Percentiles rank a stretch among this genome's conserved stretches.
phyloP scores from a whole-genome alignment of 2,329 filamentous ascomycete genomes.

The Aspergillus sergii region DNA sequence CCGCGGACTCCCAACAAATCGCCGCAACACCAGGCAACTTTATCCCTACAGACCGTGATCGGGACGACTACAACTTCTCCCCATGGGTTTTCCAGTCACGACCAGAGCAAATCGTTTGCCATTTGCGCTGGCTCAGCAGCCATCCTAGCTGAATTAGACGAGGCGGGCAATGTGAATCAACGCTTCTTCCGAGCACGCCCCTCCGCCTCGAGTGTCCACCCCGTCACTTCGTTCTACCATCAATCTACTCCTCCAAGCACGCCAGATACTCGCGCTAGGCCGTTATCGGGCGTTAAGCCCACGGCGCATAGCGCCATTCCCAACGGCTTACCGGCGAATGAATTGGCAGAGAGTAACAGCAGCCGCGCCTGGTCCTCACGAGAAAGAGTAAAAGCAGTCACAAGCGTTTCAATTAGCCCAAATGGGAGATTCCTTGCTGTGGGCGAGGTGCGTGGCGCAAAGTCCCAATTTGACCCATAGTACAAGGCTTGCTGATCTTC shows the following conservation, averaged over 20 bases:
- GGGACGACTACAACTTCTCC: slow-evolving; percentile 85
- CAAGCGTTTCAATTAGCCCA: slow-evolving; percentile 83
- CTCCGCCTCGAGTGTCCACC: slow-evolving; percentile 66
- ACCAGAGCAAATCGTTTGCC: slow-evolving; percentile 72
- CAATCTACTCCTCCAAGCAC: slow-evolving; percentile 60
- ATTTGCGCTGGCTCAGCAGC: slow-evolving; percentile 92
- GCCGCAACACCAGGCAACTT: slow-evolving; percentile 45
- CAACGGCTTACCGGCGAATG: slow-evolving; percentile 51
- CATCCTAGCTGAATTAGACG: slow-evolving; percentile 81
- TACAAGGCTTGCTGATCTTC: slow-evolving; percentile 30
- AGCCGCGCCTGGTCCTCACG: slow-evolving; percentile 82
- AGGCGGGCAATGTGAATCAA: slow-evolving; percentile 66
- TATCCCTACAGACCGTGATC: slow-evolving; percentile 81
- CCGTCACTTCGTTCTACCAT: slow-evolving; percentile 56
- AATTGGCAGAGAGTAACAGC: slow-evolving; percentile 60
- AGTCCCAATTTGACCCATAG: not conserved
- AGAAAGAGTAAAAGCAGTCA: slow-evolving; percentile 92
- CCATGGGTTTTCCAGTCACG: slow-evolving; percentile 81
- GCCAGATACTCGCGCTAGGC: slow-evolving; percentile 60
- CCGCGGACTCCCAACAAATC: slow-evolving; percentile 65
- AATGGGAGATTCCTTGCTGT: slow-evolving; percentile 88
- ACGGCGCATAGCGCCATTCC: slow-evolving; percentile 45
- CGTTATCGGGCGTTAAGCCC: slow-evolving; percentile 57
- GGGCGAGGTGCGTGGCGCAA: slow-evolving; percentile 65
- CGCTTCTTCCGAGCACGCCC: slow-evolving; percentile 90